phyloP scores from a whole-genome alignment of 306 rosid species.

The Potentilla sterilis region DNA sequence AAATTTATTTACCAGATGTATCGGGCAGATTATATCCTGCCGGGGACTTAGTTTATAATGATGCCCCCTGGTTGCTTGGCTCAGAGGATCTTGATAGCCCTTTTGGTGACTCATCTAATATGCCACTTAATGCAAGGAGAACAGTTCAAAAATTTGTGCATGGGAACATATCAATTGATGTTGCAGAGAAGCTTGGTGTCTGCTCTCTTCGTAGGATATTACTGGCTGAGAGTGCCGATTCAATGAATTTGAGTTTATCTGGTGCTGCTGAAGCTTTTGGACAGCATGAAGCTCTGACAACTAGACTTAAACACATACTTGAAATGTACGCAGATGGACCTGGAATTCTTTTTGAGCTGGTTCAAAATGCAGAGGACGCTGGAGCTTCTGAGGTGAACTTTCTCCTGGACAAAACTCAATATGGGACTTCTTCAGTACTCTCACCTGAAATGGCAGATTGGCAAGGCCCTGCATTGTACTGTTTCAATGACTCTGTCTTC shows the following conservation, averaged over 20 bases:
- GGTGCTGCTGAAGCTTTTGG: conserved; percentile 99
- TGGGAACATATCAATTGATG: conserved; percentile 92
- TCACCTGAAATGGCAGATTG: conserved; percentile 99
- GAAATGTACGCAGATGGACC: conserved; percentile 99
- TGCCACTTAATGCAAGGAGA: conserved; percentile 56
- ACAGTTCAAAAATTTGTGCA: conserved; percentile 86
- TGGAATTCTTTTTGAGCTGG: conserved; percentile 89
- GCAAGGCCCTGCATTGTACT: conserved; percentile 98
- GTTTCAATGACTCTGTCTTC: conserved; percentile 87
- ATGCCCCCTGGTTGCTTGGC: conserved; percentile 97
- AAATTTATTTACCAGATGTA: conserved; percentile 76
- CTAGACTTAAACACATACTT: conserved; percentile 96
- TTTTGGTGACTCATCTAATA: conserved; percentile 50
- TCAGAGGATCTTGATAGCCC: conserved; percentile 61
- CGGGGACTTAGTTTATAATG: conserved; percentile 79
- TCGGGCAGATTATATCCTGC: conserved; percentile 76
- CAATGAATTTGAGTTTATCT: conserved; percentile 87
- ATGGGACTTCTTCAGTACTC: conserved; percentile 90
- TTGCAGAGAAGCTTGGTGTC: conserved; percentile 95
- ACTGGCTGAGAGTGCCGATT: conserved; percentile 96
- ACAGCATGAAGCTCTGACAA: conserved; percentile 96
- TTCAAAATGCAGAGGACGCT: conserved; percentile 99
- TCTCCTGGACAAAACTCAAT: conserved; percentile 90
- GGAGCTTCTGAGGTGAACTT: conserved; percentile 91
- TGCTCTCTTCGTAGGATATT: conserved; percentile 88